A percentile compares a stretch with the other conserved stretches of the same genome.
These are phyloP conservation scores for Austroboletus eburneus DNA, from an alignment of 768 basidiomycete genomes.

Conservation along the genomic window DNA sequence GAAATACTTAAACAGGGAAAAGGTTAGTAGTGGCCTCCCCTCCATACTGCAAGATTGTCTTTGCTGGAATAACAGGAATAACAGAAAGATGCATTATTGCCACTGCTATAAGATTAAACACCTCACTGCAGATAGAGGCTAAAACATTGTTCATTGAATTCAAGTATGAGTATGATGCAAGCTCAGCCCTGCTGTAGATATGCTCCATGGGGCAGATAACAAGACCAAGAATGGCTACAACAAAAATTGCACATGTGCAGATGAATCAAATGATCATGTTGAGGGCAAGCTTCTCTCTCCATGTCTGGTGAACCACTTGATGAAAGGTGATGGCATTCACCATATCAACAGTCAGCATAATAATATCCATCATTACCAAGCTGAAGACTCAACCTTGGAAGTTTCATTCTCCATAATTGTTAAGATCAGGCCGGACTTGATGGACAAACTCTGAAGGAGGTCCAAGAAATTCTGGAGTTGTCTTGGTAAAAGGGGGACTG, in stretches of 20 bases:
- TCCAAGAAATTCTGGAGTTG: too few relatives aligned
- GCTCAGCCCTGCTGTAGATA: conserved; percentile 77
- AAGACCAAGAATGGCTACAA: conserved; percentile 82
- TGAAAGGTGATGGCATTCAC: conserved; percentile 76
- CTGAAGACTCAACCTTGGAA: conserved; percentile 78
- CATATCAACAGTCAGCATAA: conserved; percentile 88
- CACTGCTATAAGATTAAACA: conserved; percentile 78
- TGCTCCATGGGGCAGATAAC: conserved; percentile 93
- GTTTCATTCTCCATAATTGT: conserved; percentile 87
- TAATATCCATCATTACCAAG: conserved; percentile 81
- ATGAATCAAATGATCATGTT: conserved; percentile 95
- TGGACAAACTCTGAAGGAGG: too few relatives aligned
- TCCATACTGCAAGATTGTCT: conserved; percentile 51
- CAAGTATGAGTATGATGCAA: conserved; percentile 61
- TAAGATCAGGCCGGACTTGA: too few relatives aligned
- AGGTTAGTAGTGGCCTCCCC: conserved; percentile 68
- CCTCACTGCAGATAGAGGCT: conserved; percentile 86
- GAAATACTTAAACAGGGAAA: conserved; percentile 88
- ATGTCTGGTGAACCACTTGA: conserved; percentile 82
- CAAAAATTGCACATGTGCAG: conserved; percentile 85
- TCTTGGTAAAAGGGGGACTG: too few relatives aligned
- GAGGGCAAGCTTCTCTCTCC: conserved; percentile 95
- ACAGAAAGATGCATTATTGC: conserved; percentile 62
- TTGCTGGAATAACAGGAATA: conserved; percentile 51
- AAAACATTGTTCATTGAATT: conserved; percentile 71